A percentile compares a stretch with the other conserved stretches of the same genome.
These are phyloP conservation scores for Blastocystis sp. DNA, from an alignment of 352 stramenopile genomes.

Conservation along the genomic window DNA sequence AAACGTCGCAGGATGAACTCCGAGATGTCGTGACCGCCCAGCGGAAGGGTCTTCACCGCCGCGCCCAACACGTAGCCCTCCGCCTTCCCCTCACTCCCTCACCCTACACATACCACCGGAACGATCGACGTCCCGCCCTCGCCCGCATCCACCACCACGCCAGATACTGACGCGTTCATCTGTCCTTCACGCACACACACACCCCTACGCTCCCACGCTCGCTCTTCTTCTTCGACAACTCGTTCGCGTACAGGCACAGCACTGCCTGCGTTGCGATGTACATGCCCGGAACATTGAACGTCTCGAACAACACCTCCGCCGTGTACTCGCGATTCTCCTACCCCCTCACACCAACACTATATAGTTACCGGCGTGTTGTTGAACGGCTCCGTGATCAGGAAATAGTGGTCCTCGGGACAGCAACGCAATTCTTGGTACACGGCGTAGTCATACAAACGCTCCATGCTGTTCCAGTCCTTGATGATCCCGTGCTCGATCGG, in stretches of 20 bases:
- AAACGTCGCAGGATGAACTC: slow-evolving; percentile 87
- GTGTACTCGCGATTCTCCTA: slow-evolving; percentile 88
- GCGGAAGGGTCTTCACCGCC: slow-evolving; percentile 88
- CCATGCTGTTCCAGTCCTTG: slow-evolving; percentile 88
- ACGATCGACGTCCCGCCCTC: slow-evolving; percentile 90
- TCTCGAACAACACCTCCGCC: slow-evolving; percentile 88
- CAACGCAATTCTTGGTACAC: slow-evolving; percentile 88
- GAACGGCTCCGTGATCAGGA: slow-evolving; percentile 83
- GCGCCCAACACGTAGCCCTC: slow-evolving; percentile 90
- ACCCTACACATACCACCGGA: slow-evolving; percentile 75
- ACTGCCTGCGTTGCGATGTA: slow-evolving; percentile 92
- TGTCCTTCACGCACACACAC: slow-evolving; percentile 12
- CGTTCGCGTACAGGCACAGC: slow-evolving; percentile 81
- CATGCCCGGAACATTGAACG: slow-evolving; percentile 74
- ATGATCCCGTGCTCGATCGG: slow-evolving; percentile 77
- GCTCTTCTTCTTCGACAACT: slow-evolving; percentile 72
- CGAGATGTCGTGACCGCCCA: slow-evolving; percentile 88
- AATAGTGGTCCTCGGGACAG: slow-evolving; percentile 87
- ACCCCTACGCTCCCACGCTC: no score
- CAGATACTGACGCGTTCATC: slow-evolving; percentile 83
- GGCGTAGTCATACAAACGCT: slow-evolving; percentile 86
- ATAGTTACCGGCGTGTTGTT: slow-evolving; percentile 80
- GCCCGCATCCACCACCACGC: slow-evolving; percentile 87
- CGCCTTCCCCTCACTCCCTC: slow-evolving; percentile 69
- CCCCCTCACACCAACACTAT: background rate